phyloP scores from a whole-genome alignment of 345 rosid species.

The Linum trigynum region DNA sequence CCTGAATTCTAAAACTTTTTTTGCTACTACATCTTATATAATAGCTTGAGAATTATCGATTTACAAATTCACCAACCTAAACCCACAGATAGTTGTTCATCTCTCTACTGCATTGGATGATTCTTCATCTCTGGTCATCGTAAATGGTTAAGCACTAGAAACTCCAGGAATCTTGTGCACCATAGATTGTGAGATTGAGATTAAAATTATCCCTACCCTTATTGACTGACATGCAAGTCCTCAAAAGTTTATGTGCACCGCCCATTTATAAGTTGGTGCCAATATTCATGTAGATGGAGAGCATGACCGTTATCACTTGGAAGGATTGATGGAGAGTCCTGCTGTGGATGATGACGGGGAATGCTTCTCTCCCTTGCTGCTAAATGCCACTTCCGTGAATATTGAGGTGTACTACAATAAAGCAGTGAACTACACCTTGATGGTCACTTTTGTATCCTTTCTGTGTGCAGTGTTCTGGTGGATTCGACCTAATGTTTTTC shows the following conservation, averaged over 20 bases:
- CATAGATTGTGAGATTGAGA: too few relatives aligned
- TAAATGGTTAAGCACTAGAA: too few relatives aligned
- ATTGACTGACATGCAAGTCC: not conserved
- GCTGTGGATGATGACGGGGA: conserved; percentile 83
- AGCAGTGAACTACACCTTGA: conserved; percentile 96
- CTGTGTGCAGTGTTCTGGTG: not conserved
- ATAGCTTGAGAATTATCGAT: too few relatives aligned
- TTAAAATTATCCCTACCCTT: too few relatives aligned
- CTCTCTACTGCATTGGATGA: too few relatives aligned
- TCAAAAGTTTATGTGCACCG: not conserved
- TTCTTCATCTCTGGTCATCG: too few relatives aligned
- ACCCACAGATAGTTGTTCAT: too few relatives aligned
- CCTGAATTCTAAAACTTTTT: too few relatives aligned
- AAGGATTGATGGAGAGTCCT: conserved; percentile 95
- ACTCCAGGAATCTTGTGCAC: too few relatives aligned
- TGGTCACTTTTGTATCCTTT: conserved; percentile 99
- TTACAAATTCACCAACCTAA: too few relatives aligned
- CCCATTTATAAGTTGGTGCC: not conserved
- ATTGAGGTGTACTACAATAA: conserved; percentile 89
- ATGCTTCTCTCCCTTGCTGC: conserved; percentile 71
- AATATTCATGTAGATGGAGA: conserved; percentile 56
- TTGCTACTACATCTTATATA: too few relatives aligned
- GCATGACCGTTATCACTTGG: conserved; percentile 59
- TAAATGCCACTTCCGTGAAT: conserved; percentile 90
- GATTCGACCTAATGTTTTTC: not conserved